Evolutionary conservation across 441 rosid genomes (phyloP).

Genomic region (Erodium moschatum): DNA sequence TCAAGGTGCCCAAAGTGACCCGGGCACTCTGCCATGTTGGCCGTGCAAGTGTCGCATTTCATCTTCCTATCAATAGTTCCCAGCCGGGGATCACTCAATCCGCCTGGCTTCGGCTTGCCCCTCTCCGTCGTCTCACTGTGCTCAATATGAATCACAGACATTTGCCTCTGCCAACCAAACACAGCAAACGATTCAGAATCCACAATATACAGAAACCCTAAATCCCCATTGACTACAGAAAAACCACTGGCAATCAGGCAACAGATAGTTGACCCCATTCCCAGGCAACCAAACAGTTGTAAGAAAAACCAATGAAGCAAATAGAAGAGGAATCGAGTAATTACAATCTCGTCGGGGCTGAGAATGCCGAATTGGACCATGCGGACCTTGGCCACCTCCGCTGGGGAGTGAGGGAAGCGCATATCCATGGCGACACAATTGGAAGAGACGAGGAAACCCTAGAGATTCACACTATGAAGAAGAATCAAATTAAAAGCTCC

Average conservation of each 20-base stretch:
- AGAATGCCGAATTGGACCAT: constrained; percentile 60
- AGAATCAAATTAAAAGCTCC: background rate
- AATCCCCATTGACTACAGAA: background rate
- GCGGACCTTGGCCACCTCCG: constrained; percentile 94
- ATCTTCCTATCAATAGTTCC: constrained; percentile 89
- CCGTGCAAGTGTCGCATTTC: constrained; percentile 92
- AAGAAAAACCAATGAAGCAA: background rate
- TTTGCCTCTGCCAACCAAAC: constrained; percentile 67
- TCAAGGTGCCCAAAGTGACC: constrained; percentile 97
- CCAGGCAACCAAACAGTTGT: background rate
- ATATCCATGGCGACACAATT: constrained; percentile 59
- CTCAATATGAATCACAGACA: constrained; percentile 88
- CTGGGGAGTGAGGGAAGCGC: constrained; percentile 82
- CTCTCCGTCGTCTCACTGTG: constrained; percentile 87
- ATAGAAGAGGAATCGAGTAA: constrained; percentile 13
- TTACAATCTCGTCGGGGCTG: constrained; percentile 69
- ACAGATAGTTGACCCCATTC: too few relatives aligned
- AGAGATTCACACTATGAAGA: constrained; percentile 9
- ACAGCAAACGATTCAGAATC: constrained; percentile 3
- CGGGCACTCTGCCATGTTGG: constrained; percentile 94
- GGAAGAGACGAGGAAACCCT: too few relatives aligned
- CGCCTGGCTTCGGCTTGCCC: constrained; percentile 82
- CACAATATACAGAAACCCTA: background rate
- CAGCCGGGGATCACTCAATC: constrained; percentile 71
- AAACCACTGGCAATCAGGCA: too few relatives aligned